These are phyloP conservation scores for Beauveria sp. DNA, from an alignment of 2,329 filamentous ascomycete genomes.

Conservation along the genomic window DNA sequence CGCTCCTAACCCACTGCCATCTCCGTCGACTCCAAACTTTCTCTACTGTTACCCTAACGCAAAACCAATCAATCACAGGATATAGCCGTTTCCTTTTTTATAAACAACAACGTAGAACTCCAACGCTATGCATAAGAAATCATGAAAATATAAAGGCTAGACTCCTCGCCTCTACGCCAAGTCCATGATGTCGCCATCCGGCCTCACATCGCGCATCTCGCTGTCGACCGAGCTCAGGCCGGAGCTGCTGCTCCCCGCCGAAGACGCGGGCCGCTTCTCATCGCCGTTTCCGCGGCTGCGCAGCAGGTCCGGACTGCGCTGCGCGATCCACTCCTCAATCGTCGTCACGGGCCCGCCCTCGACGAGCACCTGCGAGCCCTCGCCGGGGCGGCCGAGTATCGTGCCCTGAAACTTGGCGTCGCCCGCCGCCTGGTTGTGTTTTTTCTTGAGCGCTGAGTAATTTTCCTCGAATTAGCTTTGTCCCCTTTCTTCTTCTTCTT, in stretches of 20 bases:
- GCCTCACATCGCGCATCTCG: not conserved
- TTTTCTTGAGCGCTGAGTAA: constrained; percentile 71
- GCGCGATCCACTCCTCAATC: constrained; percentile 31
- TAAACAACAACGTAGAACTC: constrained; percentile 23
- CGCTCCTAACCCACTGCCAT: no score
- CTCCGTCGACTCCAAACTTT: no score
- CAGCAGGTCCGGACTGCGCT: constrained; percentile 18
- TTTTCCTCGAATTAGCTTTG: not conserved
- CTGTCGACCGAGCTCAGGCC: constrained; percentile 48
- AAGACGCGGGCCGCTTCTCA: constrained; percentile 20
- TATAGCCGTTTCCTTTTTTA: not conserved
- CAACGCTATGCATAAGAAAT: constrained; percentile 34
- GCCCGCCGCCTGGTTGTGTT: constrained; percentile 82
- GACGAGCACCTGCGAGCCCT: constrained; percentile 65
- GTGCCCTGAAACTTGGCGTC: constrained; percentile 82
- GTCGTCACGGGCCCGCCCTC: constrained; percentile 56
- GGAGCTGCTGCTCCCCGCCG: constrained; percentile 36
- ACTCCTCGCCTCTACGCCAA: not conserved
- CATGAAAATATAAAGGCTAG: not conserved
- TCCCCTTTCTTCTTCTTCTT: not conserved
- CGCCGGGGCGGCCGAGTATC: constrained; percentile 65
- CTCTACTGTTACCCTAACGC: no score
- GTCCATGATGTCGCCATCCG: constrained; percentile 1
- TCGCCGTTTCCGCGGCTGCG: not conserved
- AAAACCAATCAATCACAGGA: not conserved